Conservation (phyloP, 2,329 filamentous ascomycete genomes). For the Sarocladiaceae sp. region DNA sequence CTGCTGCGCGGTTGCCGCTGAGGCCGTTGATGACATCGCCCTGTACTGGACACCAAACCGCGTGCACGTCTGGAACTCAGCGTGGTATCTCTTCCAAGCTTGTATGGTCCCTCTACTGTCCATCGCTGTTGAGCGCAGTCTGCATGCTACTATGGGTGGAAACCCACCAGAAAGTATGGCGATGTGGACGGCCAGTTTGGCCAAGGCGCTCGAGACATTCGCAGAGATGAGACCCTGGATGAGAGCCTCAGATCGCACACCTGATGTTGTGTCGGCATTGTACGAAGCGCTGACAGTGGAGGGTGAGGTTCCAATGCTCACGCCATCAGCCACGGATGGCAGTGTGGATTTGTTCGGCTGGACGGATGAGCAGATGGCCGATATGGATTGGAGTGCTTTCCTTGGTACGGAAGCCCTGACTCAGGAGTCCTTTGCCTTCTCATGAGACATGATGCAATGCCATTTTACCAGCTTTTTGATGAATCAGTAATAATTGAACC, state of each 20-base stretch:
- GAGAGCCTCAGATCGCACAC: constrained; percentile 21
- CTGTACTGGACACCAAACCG: constrained; percentile 27
- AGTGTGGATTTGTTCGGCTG: constrained; percentile 21
- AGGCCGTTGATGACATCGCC: constrained; percentile 26
- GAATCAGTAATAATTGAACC: too few species aligned
- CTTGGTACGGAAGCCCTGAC: constrained; percentile 17
- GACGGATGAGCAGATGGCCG: constrained; percentile 23
- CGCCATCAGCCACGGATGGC: constrained; percentile 20
- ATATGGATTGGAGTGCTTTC: constrained; percentile 22
- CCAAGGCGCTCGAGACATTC: constrained; percentile 21
- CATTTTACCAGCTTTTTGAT: too few species aligned
- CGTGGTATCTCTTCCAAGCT: constrained; percentile 28
- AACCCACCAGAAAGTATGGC: constrained; percentile 11
- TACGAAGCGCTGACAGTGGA: constrained; percentile 21
- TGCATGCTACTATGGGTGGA: constrained; percentile 8
- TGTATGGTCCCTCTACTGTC: constrained; percentile 25
- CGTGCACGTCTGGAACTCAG: constrained; percentile 26
- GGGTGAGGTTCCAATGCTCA: constrained; percentile 16
- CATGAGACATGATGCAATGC: too few species aligned
- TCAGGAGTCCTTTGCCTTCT: constrained; percentile 12
- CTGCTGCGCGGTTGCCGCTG: constrained; percentile 21
- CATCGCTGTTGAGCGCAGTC: constrained; percentile 21
- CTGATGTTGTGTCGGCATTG: constrained; percentile 22
- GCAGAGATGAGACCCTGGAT: constrained; percentile 25
- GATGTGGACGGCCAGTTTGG: constrained; percentile 19